Evolutionary conservation across 2,329 filamentous ascomycete species (phyloP).

Genomic region (Amauroascus verrucosus): DNA sequence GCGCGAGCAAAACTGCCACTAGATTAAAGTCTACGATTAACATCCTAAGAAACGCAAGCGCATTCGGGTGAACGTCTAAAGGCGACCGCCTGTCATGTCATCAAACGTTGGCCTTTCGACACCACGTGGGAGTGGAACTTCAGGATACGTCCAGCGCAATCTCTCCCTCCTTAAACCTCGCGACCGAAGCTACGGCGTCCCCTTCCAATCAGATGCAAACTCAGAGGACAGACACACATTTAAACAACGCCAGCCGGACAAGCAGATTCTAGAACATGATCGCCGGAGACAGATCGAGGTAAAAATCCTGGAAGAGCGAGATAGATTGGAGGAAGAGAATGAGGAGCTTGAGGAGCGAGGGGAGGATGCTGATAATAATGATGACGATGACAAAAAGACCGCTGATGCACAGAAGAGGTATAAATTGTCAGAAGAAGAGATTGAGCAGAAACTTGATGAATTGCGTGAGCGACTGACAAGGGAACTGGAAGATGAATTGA

Average conservation of each 20-base stretch:
- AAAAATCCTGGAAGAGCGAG: conserved; percentile 80
- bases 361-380: conserved; percentile 40
- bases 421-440: conserved; percentile 66
- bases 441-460: conserved; percentile 63
- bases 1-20: too few species aligned
- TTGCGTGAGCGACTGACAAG: conserved; percentile 54
- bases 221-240: conserved; percentile 54
- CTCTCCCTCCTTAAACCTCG: conserved; percentile 77
- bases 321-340: conserved; percentile 77
- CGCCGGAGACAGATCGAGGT: conserved; percentile 84
- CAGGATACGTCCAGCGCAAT: conserved; percentile 95
- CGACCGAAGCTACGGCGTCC: conserved; percentile 48
- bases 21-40: not conserved
- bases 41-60: not conserved
- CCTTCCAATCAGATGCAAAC: conserved; percentile 23
- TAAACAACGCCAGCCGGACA: conserved; percentile 77
- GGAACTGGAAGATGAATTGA: conserved; percentile 43
- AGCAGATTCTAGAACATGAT: conserved; percentile 89
- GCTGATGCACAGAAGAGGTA: conserved; percentile 24
- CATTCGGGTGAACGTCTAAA: not conserved
- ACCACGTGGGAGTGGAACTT: conserved; percentile 88
- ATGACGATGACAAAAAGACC: conserved; percentile 22
- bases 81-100: conserved; percentile 53
- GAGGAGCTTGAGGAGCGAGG: conserved; percentile 65
- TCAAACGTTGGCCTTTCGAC: conserved; percentile 95